A percentile compares a stretch with the other conserved stretches of the same genome.
These are phyloP conservation scores for Phialophora verrucosa DNA, from an alignment of 2,329 filamentous ascomycete species.

Conservation along the genomic window DNA sequence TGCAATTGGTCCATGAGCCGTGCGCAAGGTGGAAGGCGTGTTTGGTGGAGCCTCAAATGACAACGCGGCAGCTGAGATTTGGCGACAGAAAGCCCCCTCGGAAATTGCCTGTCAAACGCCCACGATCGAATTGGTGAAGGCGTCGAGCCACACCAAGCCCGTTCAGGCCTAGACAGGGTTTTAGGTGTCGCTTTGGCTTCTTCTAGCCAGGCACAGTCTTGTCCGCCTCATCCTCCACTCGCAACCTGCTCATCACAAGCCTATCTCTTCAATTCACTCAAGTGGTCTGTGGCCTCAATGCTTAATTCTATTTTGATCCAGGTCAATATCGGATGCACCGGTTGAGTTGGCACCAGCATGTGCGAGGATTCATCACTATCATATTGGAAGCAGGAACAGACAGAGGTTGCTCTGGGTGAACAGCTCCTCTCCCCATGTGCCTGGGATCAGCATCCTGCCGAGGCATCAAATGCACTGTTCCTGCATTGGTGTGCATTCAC, in stretches of 20 bases:
- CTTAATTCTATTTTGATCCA: conserved; percentile 24
- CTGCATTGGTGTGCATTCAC: conserved; percentile 27
- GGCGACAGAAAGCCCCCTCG: conserved; percentile 11
- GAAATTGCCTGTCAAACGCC: conserved; percentile 26
- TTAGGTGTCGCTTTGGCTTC: neutral
- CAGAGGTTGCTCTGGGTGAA: neutral
- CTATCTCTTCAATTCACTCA: conserved; percentile 13
- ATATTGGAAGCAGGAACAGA: neutral
- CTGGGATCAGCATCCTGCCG: conserved; percentile 22
- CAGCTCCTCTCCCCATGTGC: neutral
- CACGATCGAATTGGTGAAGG: conserved; percentile 14
- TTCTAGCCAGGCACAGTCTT: conserved; percentile 23
- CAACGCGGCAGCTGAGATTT: conserved; percentile 1
- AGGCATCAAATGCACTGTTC: conserved; percentile 22
- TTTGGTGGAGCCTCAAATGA: neutral
- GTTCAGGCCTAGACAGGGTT: neutral
- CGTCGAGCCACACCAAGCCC: neutral
- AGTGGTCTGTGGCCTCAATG: conserved; percentile 10
- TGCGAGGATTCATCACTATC: neutral
- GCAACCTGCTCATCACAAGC: conserved; percentile 7
- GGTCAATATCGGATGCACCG: conserved; percentile 7
- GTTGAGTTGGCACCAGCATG: neutral
- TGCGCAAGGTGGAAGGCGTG: conserved; percentile 8
- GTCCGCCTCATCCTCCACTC: neutral
- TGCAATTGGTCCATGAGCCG: conserved; percentile 11